Conservation (phyloP, 1,139 yeast species). For the Sugiyamaella grinbergsii region DNA sequence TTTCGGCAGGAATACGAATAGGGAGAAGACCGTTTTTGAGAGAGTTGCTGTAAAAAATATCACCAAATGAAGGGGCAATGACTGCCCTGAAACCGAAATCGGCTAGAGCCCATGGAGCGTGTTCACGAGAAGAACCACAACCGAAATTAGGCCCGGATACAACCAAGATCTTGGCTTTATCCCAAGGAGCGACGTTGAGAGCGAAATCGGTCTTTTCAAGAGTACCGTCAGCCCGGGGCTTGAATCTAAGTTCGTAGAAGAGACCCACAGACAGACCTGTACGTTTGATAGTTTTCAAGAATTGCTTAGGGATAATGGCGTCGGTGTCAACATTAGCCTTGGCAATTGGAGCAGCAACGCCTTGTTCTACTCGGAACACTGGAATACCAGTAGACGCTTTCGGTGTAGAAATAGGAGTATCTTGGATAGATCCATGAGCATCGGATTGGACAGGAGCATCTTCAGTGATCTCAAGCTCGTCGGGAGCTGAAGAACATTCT, state of each 20-base stretch:
- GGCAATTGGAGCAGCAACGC: conserved; percentile 90
- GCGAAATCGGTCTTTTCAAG: conserved; percentile 85
- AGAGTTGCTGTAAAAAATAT: conserved; percentile 94
- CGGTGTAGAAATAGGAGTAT: conserved; percentile 36
- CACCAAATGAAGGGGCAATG: conserved; percentile 98
- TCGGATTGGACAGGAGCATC: conserved; percentile 33
- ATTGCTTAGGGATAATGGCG: conserved; percentile 97
- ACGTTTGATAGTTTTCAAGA: conserved; percentile 94
- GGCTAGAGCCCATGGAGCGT: conserved; percentile 98
- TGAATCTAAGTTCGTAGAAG: conserved; percentile 85
- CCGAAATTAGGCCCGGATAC: conserved; percentile 98
- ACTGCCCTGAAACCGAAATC: conserved; percentile 95
- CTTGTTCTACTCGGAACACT: conserved; percentile 71
- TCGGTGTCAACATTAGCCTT: conserved; percentile 97
- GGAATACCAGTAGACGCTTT: conserved; percentile 60
- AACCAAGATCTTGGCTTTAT: conserved; percentile 75
- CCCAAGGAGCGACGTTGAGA: conserved; percentile 81
- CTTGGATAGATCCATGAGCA: conserved; percentile 36
- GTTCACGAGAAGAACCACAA: conserved; percentile 98
- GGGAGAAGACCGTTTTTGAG: conserved; percentile 94
- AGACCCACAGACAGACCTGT: conserved; percentile 88
- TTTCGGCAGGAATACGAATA: conserved; percentile 77
- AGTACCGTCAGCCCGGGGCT: conserved; percentile 67
- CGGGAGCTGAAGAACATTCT: conserved; percentile 20
- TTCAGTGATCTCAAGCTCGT: conserved; percentile 27